Evolutionary conservation across 148 eudicot genomes (phyloP).

Genomic region (Rhododendron simsii): DNA sequence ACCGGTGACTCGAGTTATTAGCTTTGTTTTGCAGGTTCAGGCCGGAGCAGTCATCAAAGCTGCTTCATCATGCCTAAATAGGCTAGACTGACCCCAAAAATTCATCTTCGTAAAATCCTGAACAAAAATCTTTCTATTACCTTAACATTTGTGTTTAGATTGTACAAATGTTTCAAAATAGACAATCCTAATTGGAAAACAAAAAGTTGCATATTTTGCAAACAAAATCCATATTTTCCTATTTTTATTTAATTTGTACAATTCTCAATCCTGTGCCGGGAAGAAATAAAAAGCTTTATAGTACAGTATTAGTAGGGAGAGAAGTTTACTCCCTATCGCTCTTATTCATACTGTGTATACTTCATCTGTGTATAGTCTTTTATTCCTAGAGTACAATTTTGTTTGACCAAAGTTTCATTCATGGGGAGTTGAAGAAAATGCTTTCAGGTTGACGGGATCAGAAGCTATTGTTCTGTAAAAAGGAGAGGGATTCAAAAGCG

Average conservation of each 20-base stretch:
- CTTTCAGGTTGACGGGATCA: conserved; percentile 82
- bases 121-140: background rate
- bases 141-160: background rate
- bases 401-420: background rate
- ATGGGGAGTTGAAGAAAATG: conserved; percentile 87
- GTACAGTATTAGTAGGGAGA: background rate
- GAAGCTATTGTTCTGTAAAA: conserved; percentile 63
- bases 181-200: background rate
- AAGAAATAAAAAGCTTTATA: background rate
- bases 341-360: background rate
- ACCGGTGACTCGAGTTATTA: too few species aligned
- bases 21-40: too few species aligned
- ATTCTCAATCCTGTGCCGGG: background rate
- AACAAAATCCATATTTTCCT: background rate
- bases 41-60: too few species aligned
- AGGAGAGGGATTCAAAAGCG: conserved; percentile 69
- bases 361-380: background rate
- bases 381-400: background rate
- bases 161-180: background rate
- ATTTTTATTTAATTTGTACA: background rate
- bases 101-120: background rate
- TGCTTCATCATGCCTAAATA: too few species aligned
- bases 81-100: background rate
- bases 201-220: background rate
- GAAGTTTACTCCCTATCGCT: background rate